These are phyloP conservation scores for Hypholoma sublateritium DNA, from an alignment of 768 basidiomycete species.

Conservation along the genomic window DNA sequence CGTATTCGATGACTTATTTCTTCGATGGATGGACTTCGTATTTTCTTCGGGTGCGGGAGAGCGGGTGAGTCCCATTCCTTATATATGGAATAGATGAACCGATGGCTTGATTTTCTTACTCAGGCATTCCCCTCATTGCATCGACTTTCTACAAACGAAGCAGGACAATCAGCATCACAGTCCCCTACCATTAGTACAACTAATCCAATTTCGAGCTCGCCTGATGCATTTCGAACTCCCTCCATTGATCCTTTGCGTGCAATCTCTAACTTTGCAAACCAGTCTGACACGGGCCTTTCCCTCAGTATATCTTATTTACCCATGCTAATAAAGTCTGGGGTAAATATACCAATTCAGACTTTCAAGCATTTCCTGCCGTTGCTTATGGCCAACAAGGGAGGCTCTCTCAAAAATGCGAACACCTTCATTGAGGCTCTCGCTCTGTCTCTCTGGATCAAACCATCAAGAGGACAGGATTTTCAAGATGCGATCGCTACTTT, in stretches of 20 bases:
- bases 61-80: conserved; percentile 34
- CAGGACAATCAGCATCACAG: conserved; percentile 32
- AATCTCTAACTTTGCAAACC: conserved; percentile 41
- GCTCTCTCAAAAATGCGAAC: conserved; percentile 40
- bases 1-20: conserved; percentile 55
- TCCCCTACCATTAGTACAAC: conserved; percentile 35
- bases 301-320: conserved; percentile 59
- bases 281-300: conserved; percentile 41
- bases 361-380: conserved; percentile 48
- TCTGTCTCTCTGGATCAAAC: conserved; percentile 59
- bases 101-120: neutral
- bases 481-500: conserved; percentile 49
- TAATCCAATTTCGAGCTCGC: conserved; percentile 19
- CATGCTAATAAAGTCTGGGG: conserved; percentile 61
- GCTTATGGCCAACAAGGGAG: conserved; percentile 34
- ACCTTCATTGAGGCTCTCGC: conserved; percentile 55
- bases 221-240: conserved; percentile 15
- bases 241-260: conserved; percentile 55
- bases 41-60: conserved; percentile 29
- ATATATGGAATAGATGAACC: neutral
- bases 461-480: conserved; percentile 58
- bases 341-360: conserved; percentile 55
- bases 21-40: conserved; percentile 56
- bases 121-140: conserved; percentile 55
- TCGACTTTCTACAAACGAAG: conserved; percentile 57